Conservation (phyloP, 1,284 basidiomycete species). For the Marasmius oreades region DNA sequence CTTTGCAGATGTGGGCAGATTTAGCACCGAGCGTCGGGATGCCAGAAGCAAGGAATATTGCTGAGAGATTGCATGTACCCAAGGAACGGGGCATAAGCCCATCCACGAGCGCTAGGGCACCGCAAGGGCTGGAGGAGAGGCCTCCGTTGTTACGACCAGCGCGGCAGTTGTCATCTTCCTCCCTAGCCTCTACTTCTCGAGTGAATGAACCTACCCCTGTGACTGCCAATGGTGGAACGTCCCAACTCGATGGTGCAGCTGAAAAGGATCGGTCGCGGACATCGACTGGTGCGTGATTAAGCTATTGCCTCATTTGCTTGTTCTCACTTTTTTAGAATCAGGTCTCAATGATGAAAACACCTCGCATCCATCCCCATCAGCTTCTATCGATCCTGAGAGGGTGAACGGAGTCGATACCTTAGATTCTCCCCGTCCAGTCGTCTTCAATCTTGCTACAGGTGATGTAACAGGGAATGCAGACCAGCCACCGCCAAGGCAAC, state of each 20-base stretch:
- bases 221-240: neutral
- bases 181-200: too few relatives aligned
- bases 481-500: too few relatives aligned
- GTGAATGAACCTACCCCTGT: neutral
- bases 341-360: too few relatives aligned
- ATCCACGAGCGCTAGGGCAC: constrained; percentile 3
- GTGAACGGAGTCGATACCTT: too few relatives aligned
- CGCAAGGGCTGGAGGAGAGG: neutral
- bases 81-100: constrained; percentile 38
- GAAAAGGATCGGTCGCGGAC: neutral
- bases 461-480: too few relatives aligned
- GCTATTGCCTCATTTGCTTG: neutral
- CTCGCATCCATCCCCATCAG: too few relatives aligned
- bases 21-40: constrained; percentile 59
- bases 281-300: neutral
- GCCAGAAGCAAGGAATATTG: constrained; percentile 65
- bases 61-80: constrained; percentile 66
- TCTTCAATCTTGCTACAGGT: too few relatives aligned
- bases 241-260: neutral
- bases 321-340: neutral
- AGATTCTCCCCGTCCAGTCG: too few relatives aligned
- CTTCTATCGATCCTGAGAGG: too few relatives aligned
- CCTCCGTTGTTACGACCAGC: neutral
- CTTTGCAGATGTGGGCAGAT: constrained; percentile 85
- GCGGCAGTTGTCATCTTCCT: neutral